Conservation (phyloP, 208 protist species). For the Trypanosoma caninum region DNA sequence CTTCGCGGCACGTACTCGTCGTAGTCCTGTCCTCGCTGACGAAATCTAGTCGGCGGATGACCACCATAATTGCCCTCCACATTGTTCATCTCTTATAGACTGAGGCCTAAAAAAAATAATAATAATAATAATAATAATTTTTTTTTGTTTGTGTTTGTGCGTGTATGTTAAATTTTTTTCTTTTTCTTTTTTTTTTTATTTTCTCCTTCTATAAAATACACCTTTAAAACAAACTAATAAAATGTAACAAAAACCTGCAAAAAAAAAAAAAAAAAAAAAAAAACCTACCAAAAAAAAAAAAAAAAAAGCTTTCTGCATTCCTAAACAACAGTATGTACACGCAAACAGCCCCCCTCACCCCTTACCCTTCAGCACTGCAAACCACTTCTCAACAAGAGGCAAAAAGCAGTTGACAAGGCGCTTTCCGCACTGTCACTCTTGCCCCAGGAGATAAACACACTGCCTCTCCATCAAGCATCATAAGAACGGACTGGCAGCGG, state of each 20-base stretch:
- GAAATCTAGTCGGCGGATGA: slow-evolving; percentile 22
- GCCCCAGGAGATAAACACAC: slow-evolving; percentile 41
- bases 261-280: background rate
- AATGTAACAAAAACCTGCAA: background rate
- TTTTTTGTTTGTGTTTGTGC: background rate
- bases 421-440: slow-evolving; percentile 35
- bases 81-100: slow-evolving; percentile 6
- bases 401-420: slow-evolving; percentile 12
- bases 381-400: slow-evolving; percentile 11
- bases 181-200: too few relatives aligned
- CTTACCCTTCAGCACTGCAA: too few relatives aligned
- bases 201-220: slow-evolving; percentile 1
- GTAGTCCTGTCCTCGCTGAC: slow-evolving; percentile 49
- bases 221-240: slow-evolving; percentile 3
- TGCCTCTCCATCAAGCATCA: slow-evolving; percentile 63
- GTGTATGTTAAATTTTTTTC: background rate
- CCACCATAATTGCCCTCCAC: slow-evolving; percentile 12
- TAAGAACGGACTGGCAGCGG: slow-evolving; percentile 19
- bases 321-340: too few relatives aligned
- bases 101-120: too few relatives aligned
- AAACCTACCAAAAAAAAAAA: background rate
- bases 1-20: slow-evolving; percentile 82
- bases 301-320: background rate
- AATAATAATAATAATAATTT: too few relatives aligned
- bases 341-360: background rate